Evolutionary conservation across 768 basidiomycete genomes (phyloP).

Genomic region (Tulasnella sp.): DNA sequence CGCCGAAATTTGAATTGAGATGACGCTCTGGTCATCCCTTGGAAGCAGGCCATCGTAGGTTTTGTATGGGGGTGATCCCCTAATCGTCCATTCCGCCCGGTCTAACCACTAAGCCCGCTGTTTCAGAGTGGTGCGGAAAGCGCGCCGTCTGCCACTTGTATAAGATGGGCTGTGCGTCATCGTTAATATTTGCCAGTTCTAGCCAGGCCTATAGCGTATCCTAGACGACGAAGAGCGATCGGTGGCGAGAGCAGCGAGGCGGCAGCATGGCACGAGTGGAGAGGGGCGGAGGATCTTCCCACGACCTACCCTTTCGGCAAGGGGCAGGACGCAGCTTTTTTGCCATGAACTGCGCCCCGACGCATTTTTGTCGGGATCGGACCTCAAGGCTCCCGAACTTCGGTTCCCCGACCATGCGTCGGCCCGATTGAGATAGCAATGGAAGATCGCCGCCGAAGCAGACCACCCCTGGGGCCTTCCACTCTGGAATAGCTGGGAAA

Average conservation of each 20-base stretch:
- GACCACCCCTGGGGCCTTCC: constrained; percentile 19
- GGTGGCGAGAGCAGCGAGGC: constrained; percentile 20
- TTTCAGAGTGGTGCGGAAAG: constrained; percentile 12
- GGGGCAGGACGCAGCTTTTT: constrained; percentile 11
- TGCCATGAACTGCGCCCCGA: constrained; percentile 15
- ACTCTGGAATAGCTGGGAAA: not conserved
- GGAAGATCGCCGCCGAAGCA: constrained; percentile 21
- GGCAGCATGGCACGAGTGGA: constrained; percentile 8
- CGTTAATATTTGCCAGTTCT: constrained; percentile 1
- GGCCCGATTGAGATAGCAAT: constrained; percentile 19
- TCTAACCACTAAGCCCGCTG: not conserved
- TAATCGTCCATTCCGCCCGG: not conserved
- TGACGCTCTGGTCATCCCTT: not conserved
- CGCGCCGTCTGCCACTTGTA: constrained; percentile 6
- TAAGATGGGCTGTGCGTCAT: not conserved
- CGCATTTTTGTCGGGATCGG: constrained; percentile 17
- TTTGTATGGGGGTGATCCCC: constrained; percentile 4
- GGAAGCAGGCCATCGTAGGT: constrained; percentile 4
- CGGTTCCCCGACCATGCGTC: constrained; percentile 11
- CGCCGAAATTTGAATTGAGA: constrained; percentile 7
- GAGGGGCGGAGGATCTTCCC: constrained; percentile 1
- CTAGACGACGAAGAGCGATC: not conserved
- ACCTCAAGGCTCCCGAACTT: constrained; percentile 18
- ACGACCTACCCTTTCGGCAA: constrained; percentile 1
- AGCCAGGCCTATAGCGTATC: constrained; percentile 8